These are phyloP conservation scores for Malus hybrid DNA, from an alignment of 331 rosid species.

Conservation along the genomic window DNA sequence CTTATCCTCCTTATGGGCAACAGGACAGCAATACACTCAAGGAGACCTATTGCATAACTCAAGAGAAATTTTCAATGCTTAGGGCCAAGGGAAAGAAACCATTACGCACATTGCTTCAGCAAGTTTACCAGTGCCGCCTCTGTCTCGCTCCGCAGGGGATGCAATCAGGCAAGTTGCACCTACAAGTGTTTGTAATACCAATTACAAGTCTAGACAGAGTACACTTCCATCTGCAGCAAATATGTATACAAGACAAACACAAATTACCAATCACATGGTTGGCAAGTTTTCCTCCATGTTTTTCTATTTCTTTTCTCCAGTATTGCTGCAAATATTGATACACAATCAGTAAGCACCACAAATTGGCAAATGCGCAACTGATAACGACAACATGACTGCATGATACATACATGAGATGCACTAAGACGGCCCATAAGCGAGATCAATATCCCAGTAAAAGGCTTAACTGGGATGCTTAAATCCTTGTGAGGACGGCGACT, in stretches of 20 bases:
- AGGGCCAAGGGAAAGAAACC: background rate
- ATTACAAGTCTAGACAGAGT: background rate
- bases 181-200: constrained; percentile 17
- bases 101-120: constrained; percentile 68
- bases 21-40: background rate
- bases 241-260: background rate
- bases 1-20: background rate
- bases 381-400: background rate
- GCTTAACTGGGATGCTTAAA: constrained; percentile 44
- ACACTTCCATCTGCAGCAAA: no score
- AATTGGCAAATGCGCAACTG: background rate
- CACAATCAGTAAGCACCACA: background rate
- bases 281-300: constrained; percentile 69
- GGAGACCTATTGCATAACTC: background rate
- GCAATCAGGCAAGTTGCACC: constrained; percentile 70
- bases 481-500: constrained; percentile 38
- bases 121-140: constrained; percentile 75
- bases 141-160: constrained; percentile 65
- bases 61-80: background rate
- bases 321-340: constrained; percentile 34
- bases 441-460: constrained; percentile 63
- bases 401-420: constrained; percentile 52
- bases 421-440: constrained; percentile 74
- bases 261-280: constrained; percentile 64
- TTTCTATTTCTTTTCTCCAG: constrained; percentile 68